Percentiles rank a stretch among this genome's conserved stretches.
Evolutionary conservation across 176 grass and related monocot genomes (phyloP).

Genomic region (Leersia perrieri): DNA sequence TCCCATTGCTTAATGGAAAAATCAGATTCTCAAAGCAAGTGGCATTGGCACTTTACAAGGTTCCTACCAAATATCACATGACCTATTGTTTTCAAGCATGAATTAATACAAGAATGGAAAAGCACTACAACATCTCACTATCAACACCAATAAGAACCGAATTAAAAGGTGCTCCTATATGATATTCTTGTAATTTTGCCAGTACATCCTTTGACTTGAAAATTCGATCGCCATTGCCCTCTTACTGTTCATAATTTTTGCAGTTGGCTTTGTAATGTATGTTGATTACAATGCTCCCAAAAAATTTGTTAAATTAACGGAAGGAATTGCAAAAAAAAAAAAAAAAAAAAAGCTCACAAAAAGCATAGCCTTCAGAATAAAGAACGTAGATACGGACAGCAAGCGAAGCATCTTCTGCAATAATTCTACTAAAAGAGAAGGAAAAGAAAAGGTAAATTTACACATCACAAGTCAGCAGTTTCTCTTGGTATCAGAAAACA

Average conservation of each 20-base stretch:
- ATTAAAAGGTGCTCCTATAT: neutral
- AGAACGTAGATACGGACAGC: neutral
- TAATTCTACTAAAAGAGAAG: neutral
- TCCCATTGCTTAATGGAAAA: neutral
- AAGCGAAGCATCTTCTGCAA: neutral
- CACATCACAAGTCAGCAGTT: neutral
- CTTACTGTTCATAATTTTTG: neutral
- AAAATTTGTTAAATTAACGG: neutral
- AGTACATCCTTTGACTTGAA: neutral
- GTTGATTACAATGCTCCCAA: neutral
- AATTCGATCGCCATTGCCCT: neutral
- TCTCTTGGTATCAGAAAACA: constrained; percentile 13
- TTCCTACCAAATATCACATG: neutral
- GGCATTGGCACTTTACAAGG: neutral
- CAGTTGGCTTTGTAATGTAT: neutral
- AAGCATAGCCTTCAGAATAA: neutral
- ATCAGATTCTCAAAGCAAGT: neutral
- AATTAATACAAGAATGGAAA: neutral
- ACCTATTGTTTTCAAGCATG: neutral
- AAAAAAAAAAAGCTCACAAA: neutral
- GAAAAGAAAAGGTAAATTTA: neutral
- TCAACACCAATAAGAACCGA: neutral
- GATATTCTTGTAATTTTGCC: neutral
- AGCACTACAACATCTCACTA: neutral
- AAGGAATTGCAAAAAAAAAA: neutral